A percentile compares a stretch with the other conserved stretches of the same genome.
Evolutionary conservation across 73 alveolate species (phyloP).

Genomic region (Tetrahymena thermophila): DNA sequence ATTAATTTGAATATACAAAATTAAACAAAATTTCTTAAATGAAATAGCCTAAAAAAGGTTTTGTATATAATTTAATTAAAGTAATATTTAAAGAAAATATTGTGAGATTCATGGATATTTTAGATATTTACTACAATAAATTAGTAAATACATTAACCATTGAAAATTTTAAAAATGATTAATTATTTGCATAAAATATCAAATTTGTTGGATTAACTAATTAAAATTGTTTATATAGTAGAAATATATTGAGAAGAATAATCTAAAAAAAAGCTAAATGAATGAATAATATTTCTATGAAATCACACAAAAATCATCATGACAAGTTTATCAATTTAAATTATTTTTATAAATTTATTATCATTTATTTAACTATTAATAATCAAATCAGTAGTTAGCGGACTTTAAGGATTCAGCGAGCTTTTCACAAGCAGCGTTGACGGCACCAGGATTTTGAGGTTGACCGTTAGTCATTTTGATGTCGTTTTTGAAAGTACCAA

Average conservation of each 20-base stretch:
- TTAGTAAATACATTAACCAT: no score
- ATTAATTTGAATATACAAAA: no score
- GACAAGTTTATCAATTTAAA: neutral
- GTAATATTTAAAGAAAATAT: no score
- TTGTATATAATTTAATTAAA: no score
- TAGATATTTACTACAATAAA: no score
- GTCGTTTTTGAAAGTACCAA: neutral
- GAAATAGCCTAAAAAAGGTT: no score
- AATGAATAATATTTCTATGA: neutral
- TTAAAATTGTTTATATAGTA: no score
- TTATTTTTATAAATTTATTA: neutral
- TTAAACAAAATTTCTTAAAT: no score
- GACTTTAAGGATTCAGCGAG: neutral
- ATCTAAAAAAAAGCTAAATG: neutral
- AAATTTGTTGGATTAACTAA: no score
- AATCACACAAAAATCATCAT: neutral
- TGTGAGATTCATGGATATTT: no score
- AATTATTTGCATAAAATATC: no score
- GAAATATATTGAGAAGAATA: neutral
- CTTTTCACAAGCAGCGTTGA: neutral
- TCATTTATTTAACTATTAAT: neutral
- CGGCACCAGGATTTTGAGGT: neutral
- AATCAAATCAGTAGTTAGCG: neutral
- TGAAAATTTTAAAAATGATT: no score
- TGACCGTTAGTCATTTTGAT: neutral